These are phyloP conservation scores for Trichosporon asahii DNA, from an alignment of 1,284 basidiomycete genomes.

Conservation along the genomic window DNA sequence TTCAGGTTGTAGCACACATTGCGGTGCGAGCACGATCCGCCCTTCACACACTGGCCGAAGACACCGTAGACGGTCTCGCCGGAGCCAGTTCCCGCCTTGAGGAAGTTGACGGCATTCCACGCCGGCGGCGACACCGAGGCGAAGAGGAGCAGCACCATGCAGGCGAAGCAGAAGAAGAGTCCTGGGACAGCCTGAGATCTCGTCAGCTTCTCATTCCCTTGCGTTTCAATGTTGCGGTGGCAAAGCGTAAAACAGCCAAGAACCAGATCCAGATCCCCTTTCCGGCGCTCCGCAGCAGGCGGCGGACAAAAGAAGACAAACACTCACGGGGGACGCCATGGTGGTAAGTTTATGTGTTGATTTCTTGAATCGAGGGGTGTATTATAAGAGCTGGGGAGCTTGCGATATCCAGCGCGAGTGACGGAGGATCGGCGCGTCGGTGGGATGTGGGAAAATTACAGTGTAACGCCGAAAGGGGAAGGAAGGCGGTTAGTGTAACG, in stretches of 20 bases:
- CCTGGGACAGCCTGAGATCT: neutral
- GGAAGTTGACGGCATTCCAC: conserved; percentile 68
- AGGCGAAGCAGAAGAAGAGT: conserved; percentile 46
- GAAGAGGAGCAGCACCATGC: conserved; percentile 27
- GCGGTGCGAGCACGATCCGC: conserved; percentile 48
- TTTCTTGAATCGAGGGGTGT: neutral
- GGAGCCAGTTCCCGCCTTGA: conserved; percentile 56
- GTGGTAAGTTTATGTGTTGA: neutral
- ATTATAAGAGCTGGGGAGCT: neutral
- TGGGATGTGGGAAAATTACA: neutral
- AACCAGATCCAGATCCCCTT: neutral
- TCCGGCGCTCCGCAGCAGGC: neutral
- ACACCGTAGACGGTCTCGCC: conserved; percentile 62
- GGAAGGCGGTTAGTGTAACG: neutral
- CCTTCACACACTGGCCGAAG: conserved; percentile 65
- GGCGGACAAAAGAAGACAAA: neutral
- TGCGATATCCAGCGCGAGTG: neutral
- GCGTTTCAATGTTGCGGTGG: neutral
- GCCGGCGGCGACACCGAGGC: conserved; percentile 63
- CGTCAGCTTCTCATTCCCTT: neutral
- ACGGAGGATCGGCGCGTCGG: neutral
- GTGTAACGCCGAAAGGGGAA: conserved; percentile 6
- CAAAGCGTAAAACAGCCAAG: neutral
- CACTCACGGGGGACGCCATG: conserved; percentile 2
- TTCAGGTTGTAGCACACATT: conserved; percentile 42